Evolutionary conservation across 2,329 filamentous ascomycete genomes (phyloP), one percentile per base, ranked within the genome.

Genomic region (Stachybotrys echinatus): DNA sequence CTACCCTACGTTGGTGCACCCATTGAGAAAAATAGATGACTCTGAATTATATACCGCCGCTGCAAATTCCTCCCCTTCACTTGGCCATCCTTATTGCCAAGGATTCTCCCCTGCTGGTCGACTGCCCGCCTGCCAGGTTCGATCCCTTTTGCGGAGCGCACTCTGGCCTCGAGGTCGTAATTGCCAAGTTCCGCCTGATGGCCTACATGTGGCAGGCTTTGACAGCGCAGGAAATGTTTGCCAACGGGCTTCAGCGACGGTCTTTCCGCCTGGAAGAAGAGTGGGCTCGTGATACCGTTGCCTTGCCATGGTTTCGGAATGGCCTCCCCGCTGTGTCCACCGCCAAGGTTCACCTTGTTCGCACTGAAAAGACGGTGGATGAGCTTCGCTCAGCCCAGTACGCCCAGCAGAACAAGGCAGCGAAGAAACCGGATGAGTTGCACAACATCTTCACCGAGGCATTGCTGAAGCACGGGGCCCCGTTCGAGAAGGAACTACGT

Each of bases 201-300:
- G 87, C 85, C 21, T 88, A 89, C 64, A 75, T 89, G 50, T 89
- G 87, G 85, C 87, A 90, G 62, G 85, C 86, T 20, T 85, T 88
- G 50, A 88, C 85, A 2, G 85, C 84, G 20, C 86, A 89, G 61
- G 85, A 89, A 59, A 85, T 89, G 81, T 83, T 83, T 54, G 74
- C 80, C 46, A 80, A 87, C 58, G 80, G 81, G 22, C 83, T 89
- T 54, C 84, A 84, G 10, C 75, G 86, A 45, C 77, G 86, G 48
- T 85, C 83, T 55, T 89, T 89, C 67, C 77, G 86, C 37, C 81
- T 88, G 45, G 87, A 89, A 60, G 87, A 90, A 60, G 82, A 87
- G 59, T 89, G 85, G 85, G 79, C 83, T 58, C 75, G 75, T 2
- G 85, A 87, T 17, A 87, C 83, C 3, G 69, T 88, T 45, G 85